Evolutionary conservation across 176 grass and related monocot species (phyloP).

Genomic region (Carex kokanica): DNA sequence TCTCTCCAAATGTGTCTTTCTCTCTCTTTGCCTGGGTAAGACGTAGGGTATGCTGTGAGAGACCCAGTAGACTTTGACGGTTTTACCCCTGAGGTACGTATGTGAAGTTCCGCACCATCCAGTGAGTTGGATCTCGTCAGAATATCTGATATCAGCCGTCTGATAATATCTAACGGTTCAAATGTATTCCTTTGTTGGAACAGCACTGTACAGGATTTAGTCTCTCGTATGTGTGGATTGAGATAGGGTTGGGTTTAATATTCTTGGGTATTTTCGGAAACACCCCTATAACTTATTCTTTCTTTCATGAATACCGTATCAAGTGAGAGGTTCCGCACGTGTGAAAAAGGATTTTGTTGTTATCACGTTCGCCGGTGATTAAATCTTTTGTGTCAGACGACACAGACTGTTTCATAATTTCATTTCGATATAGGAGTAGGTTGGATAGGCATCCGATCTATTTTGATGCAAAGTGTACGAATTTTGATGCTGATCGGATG

Average conservation of each 20-base stretch:
- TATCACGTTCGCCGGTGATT: background rate
- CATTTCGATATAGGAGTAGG: no score
- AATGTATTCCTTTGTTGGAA: background rate
- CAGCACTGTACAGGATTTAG: background rate
- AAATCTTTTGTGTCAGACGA: background rate
- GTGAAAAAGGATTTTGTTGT: background rate
- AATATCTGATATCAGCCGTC: background rate
- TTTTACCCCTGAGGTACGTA: background rate
- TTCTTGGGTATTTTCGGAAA: background rate
- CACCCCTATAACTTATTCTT: background rate
- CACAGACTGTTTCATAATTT: background rate
- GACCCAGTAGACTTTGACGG: background rate
- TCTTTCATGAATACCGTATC: background rate
- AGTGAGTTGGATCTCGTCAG: background rate
- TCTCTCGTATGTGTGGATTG: background rate
- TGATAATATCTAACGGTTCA: background rate
- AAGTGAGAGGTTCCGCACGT: background rate
- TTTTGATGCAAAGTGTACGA: no score
- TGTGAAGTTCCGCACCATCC: background rate
- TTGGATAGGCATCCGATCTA: no score
- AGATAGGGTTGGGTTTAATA: background rate
- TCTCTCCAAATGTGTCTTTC: constrained; percentile 4
- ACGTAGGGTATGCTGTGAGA: background rate
- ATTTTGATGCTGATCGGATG: no score
- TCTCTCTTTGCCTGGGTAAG: background rate